Base-by-base conservation (phyloP, 2,329 filamentous ascomycete species). In the Sporothrix pallida region DNA sequence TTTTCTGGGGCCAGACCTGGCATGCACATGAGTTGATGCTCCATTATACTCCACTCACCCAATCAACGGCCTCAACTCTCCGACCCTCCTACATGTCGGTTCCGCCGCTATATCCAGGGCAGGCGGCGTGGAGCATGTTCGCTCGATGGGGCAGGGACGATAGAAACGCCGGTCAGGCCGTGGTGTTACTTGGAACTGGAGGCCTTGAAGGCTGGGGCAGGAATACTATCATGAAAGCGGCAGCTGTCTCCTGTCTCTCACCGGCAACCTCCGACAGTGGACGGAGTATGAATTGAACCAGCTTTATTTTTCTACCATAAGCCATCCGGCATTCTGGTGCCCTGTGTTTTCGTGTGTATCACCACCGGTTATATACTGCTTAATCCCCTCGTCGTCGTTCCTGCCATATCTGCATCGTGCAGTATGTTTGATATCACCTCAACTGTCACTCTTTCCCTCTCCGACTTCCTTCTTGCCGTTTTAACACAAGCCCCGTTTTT, bases 91-190 rank as follows among this genome's bases (percentile, higher is more conserved):
- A n/a, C 63, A 68, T 68, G 46, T 17, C 13, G 20, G 23, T 37
- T 52, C 46, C 63, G 63, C 63, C 63, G 20, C 20, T 46, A 46
- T 63, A 67, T 67, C 63, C 63, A 31, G 23, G 63, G 46, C 46
- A 50, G 23, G 13, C 37, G 44, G 46, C 44, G 63, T 52, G 63
- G 63, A 68, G 63, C 44, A 31, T 68, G 63, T 15, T 23, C n/a
- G 23, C 44, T 68, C 23, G 7, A 68, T 23, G 20, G 46, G 63
- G 13, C 37, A 50, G 23, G 20, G 31, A 52, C 63, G 63, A 50
- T 52, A 23, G 46, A 65, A 20, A 48, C 8, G 37, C 62, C 42
- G 13, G 44, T 2, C 63, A 50, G 17, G 63, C 20, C 63, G 63
- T 50, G 46, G 50, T n/a, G 13, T 13, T 5, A 31, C 46, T 52